Percentiles rank a stretch among this genome's conserved stretches.
Evolutionary conservation across 805 yeast genomes (phyloP).

Genomic region (Candida ponderosae): DNA sequence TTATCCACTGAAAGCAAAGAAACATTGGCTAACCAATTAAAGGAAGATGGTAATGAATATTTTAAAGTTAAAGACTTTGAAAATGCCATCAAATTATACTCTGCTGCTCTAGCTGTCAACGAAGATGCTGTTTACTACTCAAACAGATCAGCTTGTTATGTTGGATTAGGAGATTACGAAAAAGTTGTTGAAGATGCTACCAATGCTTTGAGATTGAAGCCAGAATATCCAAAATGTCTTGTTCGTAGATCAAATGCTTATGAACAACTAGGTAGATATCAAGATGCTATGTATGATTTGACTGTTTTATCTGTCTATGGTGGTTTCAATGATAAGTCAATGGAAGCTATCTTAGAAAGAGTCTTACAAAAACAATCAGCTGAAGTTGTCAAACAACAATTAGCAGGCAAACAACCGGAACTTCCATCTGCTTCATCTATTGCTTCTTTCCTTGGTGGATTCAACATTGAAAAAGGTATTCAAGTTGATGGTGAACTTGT

Average conservation of each 20-base stretch:
- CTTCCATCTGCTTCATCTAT: conserved; percentile 81
- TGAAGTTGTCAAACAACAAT: conserved; percentile 55
- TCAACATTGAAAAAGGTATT: conserved; percentile 39
- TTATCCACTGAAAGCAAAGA: conserved; percentile 48
- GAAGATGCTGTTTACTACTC: conserved; percentile 87
- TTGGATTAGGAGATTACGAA: conserved; percentile 70
- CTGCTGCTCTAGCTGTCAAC: conserved; percentile 68
- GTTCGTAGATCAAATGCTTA: conserved; percentile 90
- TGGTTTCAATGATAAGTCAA: conserved; percentile 69
- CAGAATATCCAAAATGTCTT: conserved; percentile 86
- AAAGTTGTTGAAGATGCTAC: conserved; percentile 86
- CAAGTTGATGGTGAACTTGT: conserved; percentile 31
- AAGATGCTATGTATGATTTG: conserved; percentile 85
- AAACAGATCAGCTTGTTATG: conserved; percentile 94
- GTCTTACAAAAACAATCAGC: conserved; percentile 77
- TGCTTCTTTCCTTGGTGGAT: conserved; percentile 85
- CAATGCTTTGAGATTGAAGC: conserved; percentile 75
- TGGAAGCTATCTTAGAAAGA: conserved; percentile 80
- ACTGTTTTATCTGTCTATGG: conserved; percentile 84
- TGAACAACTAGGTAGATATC: conserved; percentile 70
- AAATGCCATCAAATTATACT: conserved; percentile 73
- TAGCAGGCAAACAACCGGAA: conserved; percentile 29
- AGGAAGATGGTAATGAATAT: conserved; percentile 80
- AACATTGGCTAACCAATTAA: conserved; percentile 64
- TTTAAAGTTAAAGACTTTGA: conserved; percentile 66